Evolutionary conservation across 202 grass and related monocot genomes (phyloP), one percentile per base, ranked within the genome.

Genomic region (Brachypodium distachyon): DNA sequence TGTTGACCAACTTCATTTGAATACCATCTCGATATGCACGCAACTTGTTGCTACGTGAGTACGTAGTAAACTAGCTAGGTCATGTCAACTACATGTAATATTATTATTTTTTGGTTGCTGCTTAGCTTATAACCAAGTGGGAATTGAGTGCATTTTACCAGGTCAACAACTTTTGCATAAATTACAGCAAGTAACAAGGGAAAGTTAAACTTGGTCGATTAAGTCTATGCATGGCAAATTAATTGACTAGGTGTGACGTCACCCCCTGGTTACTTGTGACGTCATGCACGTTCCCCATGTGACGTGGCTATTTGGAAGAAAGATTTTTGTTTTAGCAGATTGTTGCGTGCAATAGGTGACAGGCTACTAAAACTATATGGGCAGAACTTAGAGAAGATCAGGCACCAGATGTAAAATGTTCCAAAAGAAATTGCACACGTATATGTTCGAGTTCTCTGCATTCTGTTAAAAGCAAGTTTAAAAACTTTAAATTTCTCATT

Each of bases 11-110:
- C 8, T 37, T 46, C 1, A 21, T 33, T 57, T 58, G 28, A 66
- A 27, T 50, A 34, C 71, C 21, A 58, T 49, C n/a, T n/a, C n/a
- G n/a, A n/a, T n/a, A n/a, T n/a, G n/a, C n/a, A n/a, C n/a, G n/a
- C n/a, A 75, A 75, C 39, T 74, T 65, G 79, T 55, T 72, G 11
- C 22, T 72, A 36, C 3, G 50, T 66, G 6, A n/a, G n/a, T n/a
- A n/a, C n/a, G n/a, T n/a, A n/a, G n/a, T n/a, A n/a, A n/a, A n/a
- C n/a, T 36, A 31, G 3, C 12, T 44, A 74, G 70, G n/a, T 74
- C 60, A 42, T 65, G 61, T 57, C 80, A 67, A 82, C 71, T 76
- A 68, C 11, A 41, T 65, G 61, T 41, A 18, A 4, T 63, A n/a
- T n/a, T n/a, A n/a, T 40, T 23, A 6, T 12, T 39, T 16, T 65